Evolutionary conservation across 768 basidiomycete genomes (phyloP).

Genomic region (Coprinopsis cinerea): DNA sequence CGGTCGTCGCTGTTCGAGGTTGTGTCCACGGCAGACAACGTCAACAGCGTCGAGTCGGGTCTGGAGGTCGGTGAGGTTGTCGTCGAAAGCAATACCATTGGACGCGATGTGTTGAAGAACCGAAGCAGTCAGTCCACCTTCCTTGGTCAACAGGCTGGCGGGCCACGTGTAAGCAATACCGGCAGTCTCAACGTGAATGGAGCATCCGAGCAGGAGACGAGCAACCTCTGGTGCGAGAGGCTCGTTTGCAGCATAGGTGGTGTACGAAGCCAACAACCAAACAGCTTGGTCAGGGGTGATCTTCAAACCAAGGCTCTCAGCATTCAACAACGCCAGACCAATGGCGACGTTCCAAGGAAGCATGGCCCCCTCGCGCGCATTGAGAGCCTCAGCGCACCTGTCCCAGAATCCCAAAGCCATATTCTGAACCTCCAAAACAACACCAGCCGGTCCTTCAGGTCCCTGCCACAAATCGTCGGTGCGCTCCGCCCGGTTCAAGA

Average conservation of each 20-base stretch:
- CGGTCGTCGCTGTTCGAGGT: background rate
- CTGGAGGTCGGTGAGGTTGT: conserved; percentile 21
- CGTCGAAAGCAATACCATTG: conserved; percentile 31
- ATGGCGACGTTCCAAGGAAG: conserved; percentile 18
- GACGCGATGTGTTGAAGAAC: conserved; percentile 19
- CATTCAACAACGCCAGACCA: conserved; percentile 29
- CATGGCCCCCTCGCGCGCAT: background rate
- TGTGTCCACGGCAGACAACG: conserved; percentile 14
- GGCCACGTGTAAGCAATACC: too few relatives aligned
- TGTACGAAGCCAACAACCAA: conserved; percentile 41
- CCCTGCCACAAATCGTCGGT: background rate
- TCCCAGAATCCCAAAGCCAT: background rate
- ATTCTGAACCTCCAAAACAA: background rate
- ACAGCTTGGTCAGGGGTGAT: conserved; percentile 29
- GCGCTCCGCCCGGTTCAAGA: background rate
- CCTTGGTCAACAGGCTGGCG: too few relatives aligned
- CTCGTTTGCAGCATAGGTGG: conserved; percentile 24
- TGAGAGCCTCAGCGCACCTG: background rate
- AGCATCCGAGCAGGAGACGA: conserved; percentile 39
- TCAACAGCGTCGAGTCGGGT: conserved; percentile 20
- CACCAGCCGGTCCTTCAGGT: background rate
- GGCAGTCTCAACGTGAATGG: conserved; percentile 30
- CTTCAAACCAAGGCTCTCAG: conserved; percentile 24
- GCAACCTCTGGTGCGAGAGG: conserved; percentile 32
- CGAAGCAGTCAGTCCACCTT: conserved; percentile 7